Evolutionary conservation across 192 early-diverging fungal species (phyloP), one percentile per base, ranked within the genome.

Genomic region (Glomus cerebriforme): DNA sequence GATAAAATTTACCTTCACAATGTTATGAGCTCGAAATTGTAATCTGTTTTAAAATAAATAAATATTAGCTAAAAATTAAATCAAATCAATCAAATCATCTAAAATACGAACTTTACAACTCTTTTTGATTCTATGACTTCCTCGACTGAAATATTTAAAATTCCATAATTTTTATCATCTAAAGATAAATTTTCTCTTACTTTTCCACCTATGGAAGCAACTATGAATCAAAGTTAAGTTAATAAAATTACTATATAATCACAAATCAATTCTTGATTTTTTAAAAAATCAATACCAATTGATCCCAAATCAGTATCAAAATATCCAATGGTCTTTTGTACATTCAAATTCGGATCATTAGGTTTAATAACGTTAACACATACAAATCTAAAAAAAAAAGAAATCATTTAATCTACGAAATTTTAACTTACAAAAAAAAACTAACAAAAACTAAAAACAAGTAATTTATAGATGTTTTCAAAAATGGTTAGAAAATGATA

Each of bases 91-190:
- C 17, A 37, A 65, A 9, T 39, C 0, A 59, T 58, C 17, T 43
- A 37, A 43, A 1, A 10, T 27, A 78, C 80, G 78, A 80, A 86
- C 85, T 80, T 86, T 72, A 76, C 63, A 69, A 79, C 72, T 32
- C 60, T 69, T 34, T 81, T 85, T 12, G 77, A 79, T 10, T 69
- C 27, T 0, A 49, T 73, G 15, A 83, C 1, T 58, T 88, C 87
- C 65, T 87, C 86, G 47, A 80, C 86, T n/a, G 71, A 74, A 27
- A 89, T 79, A 26, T 84, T 79, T 67, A 89, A 85, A 7, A 79
- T 82, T 39, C 88, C 88, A 27, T 83, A 59, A 65, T n/a, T n/a
- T n/a, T n/a, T n/a, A n/a, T n/a, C n/a, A n/a, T n/a, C 83, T 72
- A 13, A 73, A 29, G 8, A 7, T 54, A 26, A 24, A 22, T 13